Conservation (phyloP, 2,329 filamentous ascomycete genomes). For the Neofusicoccum parvum region DNA sequence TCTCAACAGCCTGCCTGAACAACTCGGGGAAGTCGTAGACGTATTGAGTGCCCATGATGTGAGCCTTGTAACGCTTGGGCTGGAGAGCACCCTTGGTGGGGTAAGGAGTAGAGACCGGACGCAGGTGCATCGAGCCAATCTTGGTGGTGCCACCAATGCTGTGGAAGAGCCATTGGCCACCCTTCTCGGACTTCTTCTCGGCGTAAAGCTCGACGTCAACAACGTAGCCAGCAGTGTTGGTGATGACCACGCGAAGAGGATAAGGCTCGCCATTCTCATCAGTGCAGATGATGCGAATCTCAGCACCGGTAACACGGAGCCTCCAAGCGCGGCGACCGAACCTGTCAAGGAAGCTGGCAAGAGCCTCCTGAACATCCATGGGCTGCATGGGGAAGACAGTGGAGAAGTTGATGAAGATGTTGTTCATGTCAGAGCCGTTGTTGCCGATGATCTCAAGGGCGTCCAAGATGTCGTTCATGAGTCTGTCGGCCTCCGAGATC, state of each 20-base stretch:
- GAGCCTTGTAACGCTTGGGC: conserved; percentile 98
- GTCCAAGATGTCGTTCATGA: conserved; percentile 97
- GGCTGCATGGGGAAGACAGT: conserved; percentile 93
- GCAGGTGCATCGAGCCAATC: conserved; percentile 91
- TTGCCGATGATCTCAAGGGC: conserved; percentile 98
- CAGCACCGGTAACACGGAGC: conserved; percentile 92
- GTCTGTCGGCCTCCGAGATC: conserved; percentile 91
- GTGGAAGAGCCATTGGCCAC: conserved; percentile 93
- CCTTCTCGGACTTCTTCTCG: conserved; percentile 97
- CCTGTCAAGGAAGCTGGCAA: conserved; percentile 93
- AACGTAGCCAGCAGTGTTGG: conserved; percentile 96
- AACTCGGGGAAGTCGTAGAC: conserved; percentile 99
- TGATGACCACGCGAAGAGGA: conserved; percentile 93
- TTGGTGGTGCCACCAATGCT: conserved; percentile 94
- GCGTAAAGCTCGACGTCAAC: conserved; percentile 97
- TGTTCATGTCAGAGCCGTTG: conserved; percentile 98
- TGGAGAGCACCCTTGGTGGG: conserved; percentile 98
- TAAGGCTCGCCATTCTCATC: conserved; percentile 83
- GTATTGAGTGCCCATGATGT: conserved; percentile 98
- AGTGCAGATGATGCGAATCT: conserved; percentile 98
- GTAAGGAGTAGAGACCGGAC: conserved; percentile 89
- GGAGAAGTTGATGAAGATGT: conserved; percentile 99
- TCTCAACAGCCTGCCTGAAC: conserved; percentile 96
- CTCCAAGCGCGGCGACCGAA: conserved; percentile 95
- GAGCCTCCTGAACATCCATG: conserved; percentile 84